Evolutionary conservation across 2,329 filamentous ascomycete genomes (phyloP), one percentile per base, ranked within the genome.

Genomic region (Sclerotinia trifoliorum): DNA sequence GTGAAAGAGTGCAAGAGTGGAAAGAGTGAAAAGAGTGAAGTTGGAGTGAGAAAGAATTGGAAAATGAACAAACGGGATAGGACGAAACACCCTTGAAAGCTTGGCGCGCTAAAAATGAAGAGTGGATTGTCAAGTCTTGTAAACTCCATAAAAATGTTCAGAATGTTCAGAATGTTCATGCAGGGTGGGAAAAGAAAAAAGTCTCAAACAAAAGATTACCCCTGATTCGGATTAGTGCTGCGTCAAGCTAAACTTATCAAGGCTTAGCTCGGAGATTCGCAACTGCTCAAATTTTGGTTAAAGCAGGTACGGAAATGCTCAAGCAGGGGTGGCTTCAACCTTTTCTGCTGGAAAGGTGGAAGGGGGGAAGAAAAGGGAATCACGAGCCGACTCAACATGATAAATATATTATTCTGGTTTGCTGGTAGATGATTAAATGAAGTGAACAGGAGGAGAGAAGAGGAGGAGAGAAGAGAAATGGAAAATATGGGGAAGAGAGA

Each of bases 171-270:
- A 60, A 60, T 24, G 44, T 49, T 62, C 44, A 62, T 62, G 58
- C 44, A 62, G 29, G 21, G 26, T 62, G 46, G 29, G 44, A 44
- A 29, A 21, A 42, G 39, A 42, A 42, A 42, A 17, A 39, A 26
- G 24, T 55, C 61, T 64, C 61, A 42, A 64, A 64, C 35, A 42
- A 42, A 15, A 39, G 26, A 63, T 63, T 39, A 49, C 46, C 60
- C 60, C 60, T 63, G 35, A 32, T 39, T 19, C 19, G n/a, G 49
- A 24, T 51, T 58, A 48, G 42, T 15, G 42, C 8, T 61, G 57
- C 57, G 48, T 42, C 7, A 5, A 6, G 24, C 29, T 49, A 63
- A 35, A 24, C 44, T n/a, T 7, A 24, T 26, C 24, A 26, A 26
- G n/a, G 46, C 21, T 24, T 63, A 44, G 60, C 6, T 1, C 3